phyloP scores from a whole-genome alignment of 495 filamentous ascomycete genomes.

The Annulohypoxylon maeteangense region DNA sequence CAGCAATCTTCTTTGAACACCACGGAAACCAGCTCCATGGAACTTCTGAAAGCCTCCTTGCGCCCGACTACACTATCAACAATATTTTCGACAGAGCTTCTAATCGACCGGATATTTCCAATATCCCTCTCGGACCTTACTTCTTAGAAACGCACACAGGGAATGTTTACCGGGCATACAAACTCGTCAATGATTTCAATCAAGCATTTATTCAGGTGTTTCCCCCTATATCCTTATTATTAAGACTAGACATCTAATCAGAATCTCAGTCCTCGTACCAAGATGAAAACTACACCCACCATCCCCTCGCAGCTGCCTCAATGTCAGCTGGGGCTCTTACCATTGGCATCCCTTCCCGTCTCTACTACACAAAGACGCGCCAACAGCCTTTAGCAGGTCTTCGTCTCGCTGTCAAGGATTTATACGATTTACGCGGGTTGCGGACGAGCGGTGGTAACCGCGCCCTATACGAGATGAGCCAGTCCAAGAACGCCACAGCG shows the following conservation, averaged over 20 bases:
- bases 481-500: neutral
- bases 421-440: neutral
- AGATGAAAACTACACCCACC: neutral
- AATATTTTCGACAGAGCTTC: neutral
- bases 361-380: neutral
- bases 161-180: neutral
- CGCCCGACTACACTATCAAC: neutral
- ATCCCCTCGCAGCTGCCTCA: neutral
- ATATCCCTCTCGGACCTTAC: neutral
- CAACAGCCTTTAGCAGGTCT: neutral
- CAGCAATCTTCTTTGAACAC: neutral
- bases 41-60: neutral
- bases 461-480: neutral
- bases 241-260: neutral
- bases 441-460: neutral
- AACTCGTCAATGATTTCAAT: neutral
- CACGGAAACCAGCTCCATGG: neutral
- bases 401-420: slow-evolving; percentile 1
- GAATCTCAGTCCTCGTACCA: neutral
- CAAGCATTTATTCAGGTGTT: slow-evolving; percentile 2
- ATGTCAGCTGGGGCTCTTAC: neutral
- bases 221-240: neutral
- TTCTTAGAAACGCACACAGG: neutral
- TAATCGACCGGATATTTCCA: neutral
- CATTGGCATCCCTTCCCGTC: neutral